Conservation (phyloP, 2,329 filamentous ascomycete genomes). For the Aphanoascus verrucosus region DNA sequence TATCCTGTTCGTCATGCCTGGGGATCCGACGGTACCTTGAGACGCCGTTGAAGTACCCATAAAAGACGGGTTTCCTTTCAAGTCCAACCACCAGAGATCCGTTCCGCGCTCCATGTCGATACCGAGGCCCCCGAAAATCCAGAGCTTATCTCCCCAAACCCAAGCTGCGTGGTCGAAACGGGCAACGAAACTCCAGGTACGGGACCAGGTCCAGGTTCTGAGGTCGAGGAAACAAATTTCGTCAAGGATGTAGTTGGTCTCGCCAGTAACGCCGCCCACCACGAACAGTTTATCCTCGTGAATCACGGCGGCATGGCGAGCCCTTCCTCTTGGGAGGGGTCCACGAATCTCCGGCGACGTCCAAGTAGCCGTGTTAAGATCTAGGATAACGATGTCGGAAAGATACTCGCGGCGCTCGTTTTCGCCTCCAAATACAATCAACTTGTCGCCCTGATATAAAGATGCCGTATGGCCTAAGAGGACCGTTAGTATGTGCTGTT, state of each 20-base stretch:
- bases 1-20: constrained; percentile 23
- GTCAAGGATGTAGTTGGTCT: constrained; percentile 83
- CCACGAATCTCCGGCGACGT: constrained; percentile 81
- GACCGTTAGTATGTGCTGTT: background rate
- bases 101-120: constrained; percentile 95
- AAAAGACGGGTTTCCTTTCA: constrained; percentile 81
- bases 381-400: constrained; percentile 90
- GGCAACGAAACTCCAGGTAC: constrained; percentile 87
- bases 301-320: constrained; percentile 84
- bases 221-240: constrained; percentile 95
- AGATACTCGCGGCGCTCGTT: constrained; percentile 95
- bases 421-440: constrained; percentile 95
- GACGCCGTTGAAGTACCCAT: constrained; percentile 57
- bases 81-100: constrained; percentile 94
- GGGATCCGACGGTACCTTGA: constrained; percentile 43
- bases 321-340: constrained; percentile 75
- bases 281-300: constrained; percentile 96
- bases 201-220: constrained; percentile 96
- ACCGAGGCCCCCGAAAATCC: constrained; percentile 91
- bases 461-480: constrained; percentile 77
- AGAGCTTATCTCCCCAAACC: constrained; percentile 84
- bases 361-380: constrained; percentile 90
- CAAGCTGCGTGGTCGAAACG: constrained; percentile 93
- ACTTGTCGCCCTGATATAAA: constrained; percentile 82
- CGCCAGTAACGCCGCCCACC: constrained; percentile 86